Evolutionary conservation across 2,329 filamentous ascomycete genomes (phyloP), one percentile per base, ranked within the genome.

Genomic region (Colletotrichum viniferum): DNA sequence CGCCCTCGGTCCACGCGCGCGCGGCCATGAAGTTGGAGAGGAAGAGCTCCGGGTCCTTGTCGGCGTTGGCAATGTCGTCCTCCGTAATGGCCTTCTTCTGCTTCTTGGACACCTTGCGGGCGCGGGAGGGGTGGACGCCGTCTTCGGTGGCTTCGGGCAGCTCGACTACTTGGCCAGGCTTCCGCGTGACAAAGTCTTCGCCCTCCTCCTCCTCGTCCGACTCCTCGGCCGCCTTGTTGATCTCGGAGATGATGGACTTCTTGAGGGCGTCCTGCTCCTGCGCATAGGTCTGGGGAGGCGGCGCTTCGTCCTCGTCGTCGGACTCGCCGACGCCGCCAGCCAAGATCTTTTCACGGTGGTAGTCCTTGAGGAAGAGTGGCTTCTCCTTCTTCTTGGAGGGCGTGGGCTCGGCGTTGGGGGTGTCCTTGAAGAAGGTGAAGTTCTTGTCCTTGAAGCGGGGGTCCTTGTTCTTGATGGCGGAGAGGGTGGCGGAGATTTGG

Each of bases 1-100:
- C 90, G 56, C 69, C 71, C 1, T 94, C 92, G 8, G 96, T 90
- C 97, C 97, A 99, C 18, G 96, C 96, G 74, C 96, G 92, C 9
- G 96, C 91, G n/a, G 94, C 91, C 90, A 99, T 92, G 86, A 98
- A 99, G 84, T 98, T 98, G 70, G 95, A 96, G n/a, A 99, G 87
- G 83, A 95, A 99, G 1, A 91, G 94, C 81, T 98, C 96, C 0
- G 96, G 97, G 82, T 99, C 93, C 83, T 95, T 94, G 80, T 98
- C 94, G 48, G 97, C 96, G 74, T 91, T 90, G 63, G 92, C 88
- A 58, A 98, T 87, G 79, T 97, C 94, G 14, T 90, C 80, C 71
- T 95, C 88, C 28, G 84, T 88, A 65, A 89, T 83, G 26, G 71
- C 43, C 70, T 76, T 76, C 69, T 73, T 73, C 77, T 89, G 88